Conservation (phyloP, 208 protist genomes). For the Crithidia expoeki region DNA sequence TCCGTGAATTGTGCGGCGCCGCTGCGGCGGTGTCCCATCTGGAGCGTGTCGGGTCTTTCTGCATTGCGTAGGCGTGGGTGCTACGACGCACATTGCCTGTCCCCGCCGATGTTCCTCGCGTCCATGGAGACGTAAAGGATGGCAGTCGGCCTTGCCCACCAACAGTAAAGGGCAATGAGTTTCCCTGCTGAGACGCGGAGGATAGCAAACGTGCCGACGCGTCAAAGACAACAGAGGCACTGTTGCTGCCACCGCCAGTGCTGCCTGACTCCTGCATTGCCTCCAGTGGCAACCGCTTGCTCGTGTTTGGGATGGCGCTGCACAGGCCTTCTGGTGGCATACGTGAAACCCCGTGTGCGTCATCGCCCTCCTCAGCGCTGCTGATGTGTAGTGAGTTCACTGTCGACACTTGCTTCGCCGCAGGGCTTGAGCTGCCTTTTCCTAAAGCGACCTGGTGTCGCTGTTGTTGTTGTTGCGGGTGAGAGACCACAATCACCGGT, state of each 20-base stretch:
- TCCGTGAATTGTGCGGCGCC: slow-evolving; percentile 2
- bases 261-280: neutral
- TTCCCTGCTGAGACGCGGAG: neutral
- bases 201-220: neutral
- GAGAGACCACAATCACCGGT: neutral
- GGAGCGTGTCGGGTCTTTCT: neutral
- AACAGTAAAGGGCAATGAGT: neutral
- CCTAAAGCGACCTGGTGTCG: neutral
- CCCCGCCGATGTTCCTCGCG: no score
- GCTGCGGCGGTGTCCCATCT: neutral
- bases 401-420: neutral
- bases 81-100: slow-evolving; percentile 4
- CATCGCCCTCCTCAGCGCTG: neutral
- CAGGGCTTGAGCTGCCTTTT: neutral
- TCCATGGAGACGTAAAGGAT: neutral
- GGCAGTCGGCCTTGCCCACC: neutral
- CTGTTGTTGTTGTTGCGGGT: neutral
- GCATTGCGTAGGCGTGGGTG: slow-evolving; percentile 10
- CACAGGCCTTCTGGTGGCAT: neutral
- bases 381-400: neutral
- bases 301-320: slow-evolving; percentile 9
- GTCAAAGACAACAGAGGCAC: neutral
- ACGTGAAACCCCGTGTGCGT: neutral
- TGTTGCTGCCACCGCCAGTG: neutral
- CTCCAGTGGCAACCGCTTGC: neutral